These are phyloP conservation scores for Patellaria atrata DNA, from an alignment of 495 filamentous ascomycete genomes.

Conservation along the genomic window DNA sequence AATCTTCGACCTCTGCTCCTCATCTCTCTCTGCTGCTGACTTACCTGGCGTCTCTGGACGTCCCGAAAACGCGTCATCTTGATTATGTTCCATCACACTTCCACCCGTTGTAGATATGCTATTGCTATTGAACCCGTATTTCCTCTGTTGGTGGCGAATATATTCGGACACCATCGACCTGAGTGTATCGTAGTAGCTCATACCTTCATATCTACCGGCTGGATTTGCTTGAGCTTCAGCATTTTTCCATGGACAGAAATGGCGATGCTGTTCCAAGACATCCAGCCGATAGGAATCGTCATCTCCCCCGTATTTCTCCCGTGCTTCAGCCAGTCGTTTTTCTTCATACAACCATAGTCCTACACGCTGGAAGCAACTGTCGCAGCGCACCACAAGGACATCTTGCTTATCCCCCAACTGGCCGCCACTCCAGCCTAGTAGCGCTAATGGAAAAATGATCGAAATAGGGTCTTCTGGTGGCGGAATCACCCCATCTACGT, in stretches of 20 bases:
- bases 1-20: too few species aligned
- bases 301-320: slow-evolving; percentile 27
- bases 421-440: slow-evolving; percentile 76
- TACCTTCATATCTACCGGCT: too few species aligned
- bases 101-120: too few species aligned
- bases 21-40: too few species aligned
- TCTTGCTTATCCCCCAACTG: slow-evolving; percentile 47
- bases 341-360: slow-evolving; percentile 79
- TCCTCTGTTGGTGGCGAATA: too few species aligned
- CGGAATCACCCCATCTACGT: slow-evolving; percentile 5
- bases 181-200: too few species aligned
- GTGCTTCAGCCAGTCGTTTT: slow-evolving; percentile 13
- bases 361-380: slow-evolving; percentile 72
- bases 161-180: too few species aligned
- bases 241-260: slow-evolving; percentile 32
- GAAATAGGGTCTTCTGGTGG: slow-evolving; percentile 25
- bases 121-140: too few species aligned
- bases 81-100: too few species aligned
- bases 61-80: too few species aligned
- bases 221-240: slow-evolving; percentile 20
- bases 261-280: slow-evolving; percentile 24
- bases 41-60: too few species aligned
- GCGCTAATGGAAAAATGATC: slow-evolving; percentile 45
- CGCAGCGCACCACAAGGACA: slow-evolving; percentile 56
- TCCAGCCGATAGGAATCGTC: slow-evolving; percentile 22